Base-by-base conservation (phyloP, 2,329 filamentous ascomycete species). In the Aspergillus awamori region DNA sequence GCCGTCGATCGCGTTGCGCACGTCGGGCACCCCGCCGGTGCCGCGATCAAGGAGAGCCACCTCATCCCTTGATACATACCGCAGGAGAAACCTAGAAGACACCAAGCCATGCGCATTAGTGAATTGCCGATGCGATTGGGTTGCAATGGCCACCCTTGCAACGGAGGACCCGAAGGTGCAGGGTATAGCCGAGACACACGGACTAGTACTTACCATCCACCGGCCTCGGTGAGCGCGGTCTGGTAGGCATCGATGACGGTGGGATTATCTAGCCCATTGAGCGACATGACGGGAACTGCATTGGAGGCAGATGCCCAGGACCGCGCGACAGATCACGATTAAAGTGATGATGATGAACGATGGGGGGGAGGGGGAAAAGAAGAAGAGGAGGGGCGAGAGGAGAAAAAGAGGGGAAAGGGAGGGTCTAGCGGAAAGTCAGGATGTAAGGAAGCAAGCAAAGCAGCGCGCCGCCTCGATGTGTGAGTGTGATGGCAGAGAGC, bases 191-290 rank as follows among this genome's bases (percentile, higher is more conserved):
- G 41, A 28, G 43, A 17, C 33, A 38, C 28, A 10, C 57, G 60
- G 43, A 36, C 33, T 36, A 30, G 28, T 30, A 82, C 90, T 79
- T 85, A 98, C 95, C 95, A 99, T 89, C 93, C 93, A 81, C 93
- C 93, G 61, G 92, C 87, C 79, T 98, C 95, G 62, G 86, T 86
- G 70, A 89, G 82, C 59, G 92, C 91, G 70, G 86, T 82, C 74
- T 93, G 90, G 79, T 96, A 89, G 72, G 93, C 93, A 80, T 96
- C 92, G 79, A 88, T 86, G 79, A 99, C 86, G 74, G 87, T 86
- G 69, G 85, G 82, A 80, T 87, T 86, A 81, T 97, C 93, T 80
- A 98, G 84, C 67, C 95, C 95, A 87, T 97, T 97, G 79, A 98
- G 84, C 83, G 94, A 97, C 94, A 98, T 98, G 71, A 69, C 67